These are phyloP conservation scores for Fragilariopsis cylindrus DNA, from an alignment of 108 stramenopile genomes.

Conservation along the genomic window DNA sequence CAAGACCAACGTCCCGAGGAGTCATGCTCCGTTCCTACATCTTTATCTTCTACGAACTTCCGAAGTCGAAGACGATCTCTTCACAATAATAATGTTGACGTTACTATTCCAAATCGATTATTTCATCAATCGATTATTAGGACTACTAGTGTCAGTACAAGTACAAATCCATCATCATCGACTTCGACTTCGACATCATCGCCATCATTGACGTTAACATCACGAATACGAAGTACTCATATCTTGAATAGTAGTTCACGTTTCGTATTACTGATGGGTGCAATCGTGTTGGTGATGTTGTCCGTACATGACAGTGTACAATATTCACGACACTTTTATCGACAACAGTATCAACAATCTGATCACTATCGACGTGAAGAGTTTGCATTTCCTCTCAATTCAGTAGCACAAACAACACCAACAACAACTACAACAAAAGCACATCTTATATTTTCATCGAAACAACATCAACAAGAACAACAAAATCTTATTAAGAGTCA, in stretches of 20 bases:
- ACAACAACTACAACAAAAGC: neutral
- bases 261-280: neutral
- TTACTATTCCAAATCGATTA: neutral
- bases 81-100: neutral
- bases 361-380: slow-evolving; percentile 20
- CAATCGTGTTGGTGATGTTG: neutral
- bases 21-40: neutral
- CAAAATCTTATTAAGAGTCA: neutral
- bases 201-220: neutral
- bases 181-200: neutral
- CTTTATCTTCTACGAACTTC: neutral
- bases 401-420: neutral
- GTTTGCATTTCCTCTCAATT: slow-evolving; percentile 15
- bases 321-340: neutral
- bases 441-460: too few relatives aligned
- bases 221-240: neutral
- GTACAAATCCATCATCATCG: neutral
- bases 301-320: slow-evolving; percentile 8
- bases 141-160: neutral
- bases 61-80: neutral
- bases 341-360: neutral
- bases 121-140: neutral
- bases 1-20: neutral
- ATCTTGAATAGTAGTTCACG: neutral
- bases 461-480: neutral